These are phyloP conservation scores for Aspergillus brasiliensis DNA, from an alignment of 2,329 filamentous ascomycete genomes.

Conservation along the genomic window DNA sequence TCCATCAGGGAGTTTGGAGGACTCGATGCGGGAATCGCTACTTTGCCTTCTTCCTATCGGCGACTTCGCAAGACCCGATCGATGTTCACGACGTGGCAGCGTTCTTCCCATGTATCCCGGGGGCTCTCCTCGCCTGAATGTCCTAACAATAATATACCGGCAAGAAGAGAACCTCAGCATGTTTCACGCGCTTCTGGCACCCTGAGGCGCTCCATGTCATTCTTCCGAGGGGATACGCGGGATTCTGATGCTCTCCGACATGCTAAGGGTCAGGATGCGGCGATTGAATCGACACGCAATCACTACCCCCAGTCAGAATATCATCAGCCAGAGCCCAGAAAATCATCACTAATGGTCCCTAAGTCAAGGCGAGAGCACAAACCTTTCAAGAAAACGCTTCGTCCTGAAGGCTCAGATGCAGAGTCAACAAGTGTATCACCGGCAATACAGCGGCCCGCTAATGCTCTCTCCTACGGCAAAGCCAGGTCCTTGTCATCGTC, in stretches of 20 bases:
- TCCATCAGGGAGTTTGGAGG: conserved; percentile 36
- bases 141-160: conserved; percentile 10
- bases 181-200: conserved; percentile 24
- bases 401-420: conserved; percentile 28
- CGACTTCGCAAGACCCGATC: conserved; percentile 51
- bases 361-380: conserved; percentile 34
- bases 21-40: conserved; percentile 40
- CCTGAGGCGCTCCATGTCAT: conserved; percentile 47
- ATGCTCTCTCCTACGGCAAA: conserved; percentile 23
- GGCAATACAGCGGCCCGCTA: conserved; percentile 6
- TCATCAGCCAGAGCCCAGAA: conserved; percentile 21
- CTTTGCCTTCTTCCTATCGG: conserved; percentile 50
- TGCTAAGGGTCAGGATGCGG: conserved; percentile 39
- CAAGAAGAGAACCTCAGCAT: neutral
- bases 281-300: conserved; percentile 45
- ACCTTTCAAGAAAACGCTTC: conserved; percentile 42
- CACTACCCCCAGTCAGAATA: conserved; percentile 37
- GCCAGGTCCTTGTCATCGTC: conserved; percentile 44
- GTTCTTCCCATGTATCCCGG: conserved; percentile 26
- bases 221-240: conserved; percentile 36
- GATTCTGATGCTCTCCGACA: conserved; percentile 22
- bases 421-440: conserved; percentile 15
- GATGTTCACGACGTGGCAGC: conserved; percentile 48
- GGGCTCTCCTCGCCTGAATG: conserved; percentile 15
- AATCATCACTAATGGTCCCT: conserved; percentile 26